Evolutionary conservation across 257 asterid genomes (phyloP).

Genomic region (Thymus mandschuricus): DNA sequence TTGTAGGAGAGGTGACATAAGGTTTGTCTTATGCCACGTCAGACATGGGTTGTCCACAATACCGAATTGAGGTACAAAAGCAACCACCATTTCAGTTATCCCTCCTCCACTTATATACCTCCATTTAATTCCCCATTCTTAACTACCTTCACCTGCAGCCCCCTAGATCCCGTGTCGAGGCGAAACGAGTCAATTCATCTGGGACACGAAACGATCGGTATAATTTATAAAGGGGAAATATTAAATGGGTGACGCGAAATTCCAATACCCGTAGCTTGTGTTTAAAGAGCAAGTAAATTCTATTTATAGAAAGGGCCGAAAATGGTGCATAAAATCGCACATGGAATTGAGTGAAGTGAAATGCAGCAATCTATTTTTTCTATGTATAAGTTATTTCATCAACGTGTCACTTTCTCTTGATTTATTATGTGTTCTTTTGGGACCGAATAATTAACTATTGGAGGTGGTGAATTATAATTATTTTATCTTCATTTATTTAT

Average conservation of each 20-base stretch:
- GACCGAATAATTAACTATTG: no score
- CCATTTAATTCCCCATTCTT: neutral
- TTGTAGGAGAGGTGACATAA: constrained; percentile 28
- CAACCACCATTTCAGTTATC: constrained; percentile 42
- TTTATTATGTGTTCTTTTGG: neutral
- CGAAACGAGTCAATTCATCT: no score
- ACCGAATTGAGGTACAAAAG: constrained; percentile 50
- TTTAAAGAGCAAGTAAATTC: neutral
- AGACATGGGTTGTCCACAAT: constrained; percentile 43
- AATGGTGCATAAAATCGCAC: constrained; percentile 20
- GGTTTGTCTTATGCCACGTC: constrained; percentile 58
- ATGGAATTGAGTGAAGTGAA: constrained; percentile 13
- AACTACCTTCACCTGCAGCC: neutral
- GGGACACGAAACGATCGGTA: no score
- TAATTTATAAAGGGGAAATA: neutral
- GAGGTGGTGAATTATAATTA: no score
- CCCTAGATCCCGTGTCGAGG: no score
- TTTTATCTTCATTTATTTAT: neutral
- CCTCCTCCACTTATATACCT: constrained; percentile 41
- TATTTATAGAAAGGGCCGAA: constrained; percentile 2
- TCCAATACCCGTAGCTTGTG: neutral
- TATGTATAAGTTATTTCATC: neutral
- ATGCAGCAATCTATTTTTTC: neutral
- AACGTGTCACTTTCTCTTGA: constrained; percentile 6
- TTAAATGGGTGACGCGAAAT: neutral